Percentiles rank a stretch among this genome's conserved stretches.
Evolutionary conservation across 179 eudicot species (phyloP).

Genomic region (Carnegiea gigantea): DNA sequence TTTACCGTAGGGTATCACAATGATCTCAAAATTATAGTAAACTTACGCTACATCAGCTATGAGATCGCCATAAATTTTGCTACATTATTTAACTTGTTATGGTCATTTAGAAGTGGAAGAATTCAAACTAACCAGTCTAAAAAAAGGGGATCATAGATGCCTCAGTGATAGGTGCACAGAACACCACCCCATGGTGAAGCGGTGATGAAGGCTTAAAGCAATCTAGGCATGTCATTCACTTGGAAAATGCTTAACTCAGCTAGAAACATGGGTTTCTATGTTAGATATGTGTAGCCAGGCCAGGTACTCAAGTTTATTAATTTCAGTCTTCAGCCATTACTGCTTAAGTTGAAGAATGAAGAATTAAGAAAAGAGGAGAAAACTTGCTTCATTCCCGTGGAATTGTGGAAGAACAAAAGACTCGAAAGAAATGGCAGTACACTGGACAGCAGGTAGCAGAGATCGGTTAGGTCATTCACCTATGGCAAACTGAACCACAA

Average conservation of each 20-base stretch:
- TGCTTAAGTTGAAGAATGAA: not conserved
- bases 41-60: not conserved
- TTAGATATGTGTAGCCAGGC: not conserved
- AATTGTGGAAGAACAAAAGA: not conserved
- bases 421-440: not conserved
- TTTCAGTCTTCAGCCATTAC: not conserved
- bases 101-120: not conserved
- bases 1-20: not conserved
- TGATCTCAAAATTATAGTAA: not conserved
- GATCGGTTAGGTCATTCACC: not conserved
- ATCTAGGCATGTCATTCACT: too few species aligned
- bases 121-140: not conserved
- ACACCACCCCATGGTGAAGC: not conserved
- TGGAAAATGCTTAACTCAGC: not conserved
- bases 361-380: not conserved
- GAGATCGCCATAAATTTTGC: not conserved
- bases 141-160: not conserved
- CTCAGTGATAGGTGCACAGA: not conserved
- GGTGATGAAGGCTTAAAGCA: not conserved
- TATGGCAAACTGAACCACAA: not conserved
- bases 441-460: not conserved
- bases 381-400: not conserved
- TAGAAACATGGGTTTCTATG: not conserved
- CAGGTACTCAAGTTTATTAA: not conserved
- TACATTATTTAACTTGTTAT: not conserved